Evolutionary conservation across 148 eudicot species (phyloP), one percentile per base, ranked within the genome.

Genomic region (Chenopodium quinoa): DNA sequence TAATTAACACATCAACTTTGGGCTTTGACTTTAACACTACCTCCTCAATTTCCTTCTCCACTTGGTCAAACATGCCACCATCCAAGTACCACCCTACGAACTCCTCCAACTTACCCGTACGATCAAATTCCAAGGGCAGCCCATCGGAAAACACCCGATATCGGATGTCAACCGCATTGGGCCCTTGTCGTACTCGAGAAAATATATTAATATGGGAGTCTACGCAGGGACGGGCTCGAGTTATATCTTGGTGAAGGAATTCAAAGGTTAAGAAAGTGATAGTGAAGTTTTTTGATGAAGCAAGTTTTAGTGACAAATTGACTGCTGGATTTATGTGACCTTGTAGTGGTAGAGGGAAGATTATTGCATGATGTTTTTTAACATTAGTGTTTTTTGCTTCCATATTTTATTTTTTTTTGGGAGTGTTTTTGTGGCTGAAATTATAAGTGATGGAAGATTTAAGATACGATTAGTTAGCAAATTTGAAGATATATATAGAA

Each of bases 211-310:
- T 20, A 56, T 56, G 79, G 14, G 88, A 25, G 27, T 29, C 23
- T 46, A 56, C 76, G 29, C 1, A 12, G 20, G 32, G 6, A 40
- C 70, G 63, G 70, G 90, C 83, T 58, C 32, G 71, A 80, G 87
- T 66, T 20, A 86, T 84, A 2, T 83, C 77, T 78, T 91, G 89
- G 85, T 94, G 97, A 37, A 88, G 75, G 78, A 71, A 81, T 2
- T 91, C 89, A 67, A 91, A 90, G 89, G 87, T 89, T 81, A 94
- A 71, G 87, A 92, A 92, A 23, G 98, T 91, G 78, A 92, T 84
- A 62, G 92, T 91, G 86, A 92, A 87, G 76, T 91, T 92, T 58
- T 52, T 84, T 13, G 89, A 86, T 54, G 77, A 74, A 25, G 98
- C 97, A 4, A 94, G 93, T 79, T 87, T 92, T 58, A 85, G 84